Base-by-base conservation (phyloP, 306 rosid species). In the Canavalia gladiata region DNA sequence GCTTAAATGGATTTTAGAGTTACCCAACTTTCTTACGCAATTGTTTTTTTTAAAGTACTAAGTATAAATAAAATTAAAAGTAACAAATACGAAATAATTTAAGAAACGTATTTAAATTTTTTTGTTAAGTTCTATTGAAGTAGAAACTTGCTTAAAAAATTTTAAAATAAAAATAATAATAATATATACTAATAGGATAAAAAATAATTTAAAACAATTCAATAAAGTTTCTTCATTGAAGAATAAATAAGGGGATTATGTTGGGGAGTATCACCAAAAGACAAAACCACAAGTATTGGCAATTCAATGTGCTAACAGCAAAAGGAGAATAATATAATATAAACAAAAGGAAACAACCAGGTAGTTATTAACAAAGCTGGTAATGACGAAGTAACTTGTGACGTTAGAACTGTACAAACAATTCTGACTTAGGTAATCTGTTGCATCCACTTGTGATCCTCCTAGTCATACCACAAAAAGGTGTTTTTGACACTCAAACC, bases 401-500 rank as follows among this genome's bases (percentile, higher is more conserved):
- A 72, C 50, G 55, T 18, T 52, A 18, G 64, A 86, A 74, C 31
- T 66, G 4, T 9, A 55, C 28, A 72, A 85, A 58, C 11, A 39
- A 35, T 73, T 74, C 78, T 35, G n/a, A 49, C 84, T 84, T 91
- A 89, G 95, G 92, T 87, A 43, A 91, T 78, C 95, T 1, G 75
- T 74, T 84, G 4, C 79, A 84, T 71, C 92, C 85, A 91, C 91
- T 87, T 75, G 58, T 30, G 84, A 82, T 69, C 87, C 49, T 74
- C 87, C 80, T 41, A 4, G 3, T 41, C 56, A 55, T 33, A 37
- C 37, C 59, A 12, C 65, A 39, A 28, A 18, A 18, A 9, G 0
- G 6, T 6, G 6, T 29, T 41, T 18, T 75, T 64, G 50, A 75
- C 80, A 79, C 72, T 74, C 73, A 54, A 78, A 75, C 67, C 2